phyloP scores from a whole-genome alignment of 768 basidiomycete genomes.

The Baorangia bicolor region DNA sequence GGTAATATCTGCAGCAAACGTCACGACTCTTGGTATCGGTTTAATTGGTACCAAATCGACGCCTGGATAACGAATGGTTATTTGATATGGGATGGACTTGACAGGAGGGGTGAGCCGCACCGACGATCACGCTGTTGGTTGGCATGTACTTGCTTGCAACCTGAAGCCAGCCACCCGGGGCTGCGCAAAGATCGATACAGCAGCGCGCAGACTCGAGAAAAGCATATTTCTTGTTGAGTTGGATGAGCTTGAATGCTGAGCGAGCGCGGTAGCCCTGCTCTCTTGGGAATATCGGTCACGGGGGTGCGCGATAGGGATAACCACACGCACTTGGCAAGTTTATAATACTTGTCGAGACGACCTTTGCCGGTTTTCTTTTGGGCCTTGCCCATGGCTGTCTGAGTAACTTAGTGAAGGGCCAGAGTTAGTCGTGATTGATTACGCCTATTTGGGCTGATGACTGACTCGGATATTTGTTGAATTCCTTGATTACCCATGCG shows the following conservation, averaged over 20 bases:
- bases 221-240: slow-evolving; percentile 96
- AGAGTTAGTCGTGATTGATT: slow-evolving; percentile 7
- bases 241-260: slow-evolving; percentile 98
- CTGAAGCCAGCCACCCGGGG: slow-evolving; percentile 98
- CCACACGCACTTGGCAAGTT: slow-evolving; percentile 74
- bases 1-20: slow-evolving; percentile 94
- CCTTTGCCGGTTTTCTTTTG: slow-evolving; percentile 97
- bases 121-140: slow-evolving; percentile 85
- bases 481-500: neutral
- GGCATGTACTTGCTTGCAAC: slow-evolving; percentile 99
- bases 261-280: slow-evolving; percentile 99
- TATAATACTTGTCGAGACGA: slow-evolving; percentile 96
- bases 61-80: slow-evolving; percentile 44
- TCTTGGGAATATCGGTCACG: slow-evolving; percentile 42
- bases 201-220: slow-evolving; percentile 89
- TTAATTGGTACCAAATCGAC: slow-evolving; percentile 96
- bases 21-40: slow-evolving; percentile 89
- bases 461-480: neutral
- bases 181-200: slow-evolving; percentile 97
- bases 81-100: slow-evolving; percentile 7
- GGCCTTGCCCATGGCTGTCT: slow-evolving; percentile 59
- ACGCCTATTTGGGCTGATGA: slow-evolving; percentile 11
- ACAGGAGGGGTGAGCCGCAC: slow-evolving; percentile 40
- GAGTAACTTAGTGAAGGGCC: neutral
- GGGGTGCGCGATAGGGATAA: neutral